Conservation (phyloP, 331 rosid genomes). For the Arachis monticola region DNA sequence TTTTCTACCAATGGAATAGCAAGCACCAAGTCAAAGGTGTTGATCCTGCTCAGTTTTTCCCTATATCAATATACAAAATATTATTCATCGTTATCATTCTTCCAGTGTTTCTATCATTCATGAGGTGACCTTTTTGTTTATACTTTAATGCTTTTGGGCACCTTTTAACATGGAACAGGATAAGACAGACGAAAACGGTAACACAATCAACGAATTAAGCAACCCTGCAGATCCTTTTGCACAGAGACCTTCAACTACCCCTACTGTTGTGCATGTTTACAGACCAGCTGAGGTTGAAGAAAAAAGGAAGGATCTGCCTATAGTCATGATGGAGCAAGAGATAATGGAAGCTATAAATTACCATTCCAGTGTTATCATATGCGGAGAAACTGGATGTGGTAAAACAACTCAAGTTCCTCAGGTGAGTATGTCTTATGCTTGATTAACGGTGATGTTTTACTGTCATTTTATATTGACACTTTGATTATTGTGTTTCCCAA, state of each 20-base stretch:
- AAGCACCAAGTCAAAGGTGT: constrained; percentile 50
- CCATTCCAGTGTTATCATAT: constrained; percentile 71
- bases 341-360: constrained; percentile 93
- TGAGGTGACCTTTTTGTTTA: constrained; percentile 15
- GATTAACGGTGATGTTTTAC: constrained; percentile 20
- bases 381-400: constrained; percentile 99
- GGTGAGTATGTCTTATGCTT: constrained; percentile 53
- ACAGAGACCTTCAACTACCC: constrained; percentile 43
- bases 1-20: constrained; percentile 33
- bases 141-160: constrained; percentile 30
- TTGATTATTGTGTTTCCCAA: constrained; percentile 19
- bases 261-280: constrained; percentile 79
- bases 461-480: constrained; percentile 11
- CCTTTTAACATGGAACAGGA: constrained; percentile 55
- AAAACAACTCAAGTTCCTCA: constrained; percentile 99
- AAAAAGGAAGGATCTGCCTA: constrained; percentile 86
- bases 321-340: constrained; percentile 99
- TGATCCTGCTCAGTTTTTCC: constrained; percentile 29
- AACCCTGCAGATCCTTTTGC: constrained; percentile 40
- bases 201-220: constrained; percentile 40
- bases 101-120: constrained; percentile 2
- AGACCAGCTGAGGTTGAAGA: constrained; percentile 79
- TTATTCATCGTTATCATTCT: constrained; percentile 5
- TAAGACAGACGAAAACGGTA: constrained; percentile 37
- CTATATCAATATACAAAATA: constrained; percentile 1